Conservation (phyloP, 2,329 filamentous ascomycete genomes). For the Pezizomycotina sp. region DNA sequence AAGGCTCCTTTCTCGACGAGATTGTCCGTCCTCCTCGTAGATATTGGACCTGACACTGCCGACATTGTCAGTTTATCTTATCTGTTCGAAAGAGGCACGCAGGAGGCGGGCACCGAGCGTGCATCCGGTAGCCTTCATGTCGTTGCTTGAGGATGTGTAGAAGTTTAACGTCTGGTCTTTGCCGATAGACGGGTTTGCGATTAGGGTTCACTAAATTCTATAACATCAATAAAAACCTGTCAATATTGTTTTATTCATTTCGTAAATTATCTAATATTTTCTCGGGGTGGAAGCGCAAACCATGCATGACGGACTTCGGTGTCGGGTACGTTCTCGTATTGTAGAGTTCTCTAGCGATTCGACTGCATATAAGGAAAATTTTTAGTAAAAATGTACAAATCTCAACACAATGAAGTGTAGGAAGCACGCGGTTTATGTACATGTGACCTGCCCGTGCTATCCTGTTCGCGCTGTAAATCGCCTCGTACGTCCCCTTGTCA, state of each 20-base stretch:
- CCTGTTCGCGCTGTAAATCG: conserved; percentile 86
- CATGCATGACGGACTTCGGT: conserved; percentile 30
- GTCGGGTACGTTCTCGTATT: conserved; percentile 48
- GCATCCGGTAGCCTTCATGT: conserved; percentile 88
- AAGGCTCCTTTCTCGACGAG: conserved; percentile 91
- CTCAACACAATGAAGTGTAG: neutral
- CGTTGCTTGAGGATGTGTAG: conserved; percentile 92
- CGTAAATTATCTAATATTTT: too few relatives aligned
- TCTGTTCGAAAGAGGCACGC: conserved; percentile 79
- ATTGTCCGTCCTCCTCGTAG: conserved; percentile 60
- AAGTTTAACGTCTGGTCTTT: conserved; percentile 93
- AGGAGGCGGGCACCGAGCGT: conserved; percentile 79
- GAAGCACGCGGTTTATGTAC: conserved; percentile 36
- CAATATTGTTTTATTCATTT: too few relatives aligned
- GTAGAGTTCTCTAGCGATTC: conserved; percentile 69
- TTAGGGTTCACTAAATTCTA: conserved; percentile 98
- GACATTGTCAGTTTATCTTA: conserved; percentile 71
- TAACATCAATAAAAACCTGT: conserved; percentile 73
- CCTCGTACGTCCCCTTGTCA: conserved; percentile 88
- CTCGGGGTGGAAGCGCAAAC: conserved; percentile 7
- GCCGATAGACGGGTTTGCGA: conserved; percentile 61
- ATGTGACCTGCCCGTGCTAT: conserved; percentile 71
- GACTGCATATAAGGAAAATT: conserved; percentile 38
- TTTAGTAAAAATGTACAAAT: conserved; percentile 4
- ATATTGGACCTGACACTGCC: conserved; percentile 49